Evolutionary conservation across 345 rosid species (phyloP).

Genomic region (Lumnitzera littorea): DNA sequence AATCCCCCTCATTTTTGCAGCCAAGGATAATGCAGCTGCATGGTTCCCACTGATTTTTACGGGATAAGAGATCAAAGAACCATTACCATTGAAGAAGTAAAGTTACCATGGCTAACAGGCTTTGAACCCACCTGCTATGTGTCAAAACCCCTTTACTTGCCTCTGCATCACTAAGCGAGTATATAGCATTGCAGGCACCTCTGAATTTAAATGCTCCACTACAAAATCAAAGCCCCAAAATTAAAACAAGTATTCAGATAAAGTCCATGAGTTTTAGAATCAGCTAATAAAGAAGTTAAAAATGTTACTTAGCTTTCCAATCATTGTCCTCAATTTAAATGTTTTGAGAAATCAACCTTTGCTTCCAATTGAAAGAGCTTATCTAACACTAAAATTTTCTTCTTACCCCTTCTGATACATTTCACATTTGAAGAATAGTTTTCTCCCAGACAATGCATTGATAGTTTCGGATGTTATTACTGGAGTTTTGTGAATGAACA

Average conservation of each 20-base stretch:
- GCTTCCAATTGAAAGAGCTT: not conserved
- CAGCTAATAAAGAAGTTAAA: not conserved
- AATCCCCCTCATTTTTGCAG: constrained; percentile 68
- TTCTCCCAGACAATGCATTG: constrained; percentile 51
- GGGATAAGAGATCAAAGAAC: not conserved
- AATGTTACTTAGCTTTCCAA: not conserved
- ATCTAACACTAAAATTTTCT: not conserved
- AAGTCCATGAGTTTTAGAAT: constrained; percentile 1
- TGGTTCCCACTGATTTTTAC: constrained; percentile 67
- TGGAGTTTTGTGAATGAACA: constrained; percentile 63
- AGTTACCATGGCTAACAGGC: not conserved
- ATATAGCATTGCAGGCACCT: constrained; percentile 87
- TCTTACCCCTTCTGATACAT: constrained; percentile 88
- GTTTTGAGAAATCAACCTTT: not conserved
- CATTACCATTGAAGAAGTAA: not conserved
- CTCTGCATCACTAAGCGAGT: constrained; percentile 52
- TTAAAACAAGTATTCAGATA: not conserved
- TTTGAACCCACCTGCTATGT: constrained; percentile 66
- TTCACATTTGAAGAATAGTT: constrained; percentile 76
- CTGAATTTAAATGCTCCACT: constrained; percentile 95
- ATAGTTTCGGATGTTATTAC: constrained; percentile 66
- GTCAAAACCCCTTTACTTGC: constrained; percentile 85
- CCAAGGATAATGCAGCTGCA: constrained; percentile 93
- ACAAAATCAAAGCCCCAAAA: constrained; percentile 4
- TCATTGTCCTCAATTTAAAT: not conserved